A percentile compares a stretch with the other conserved stretches of the same genome.
Conservation (phyloP, 139 green algal species). For the Coelastrella sp. region DNA sequence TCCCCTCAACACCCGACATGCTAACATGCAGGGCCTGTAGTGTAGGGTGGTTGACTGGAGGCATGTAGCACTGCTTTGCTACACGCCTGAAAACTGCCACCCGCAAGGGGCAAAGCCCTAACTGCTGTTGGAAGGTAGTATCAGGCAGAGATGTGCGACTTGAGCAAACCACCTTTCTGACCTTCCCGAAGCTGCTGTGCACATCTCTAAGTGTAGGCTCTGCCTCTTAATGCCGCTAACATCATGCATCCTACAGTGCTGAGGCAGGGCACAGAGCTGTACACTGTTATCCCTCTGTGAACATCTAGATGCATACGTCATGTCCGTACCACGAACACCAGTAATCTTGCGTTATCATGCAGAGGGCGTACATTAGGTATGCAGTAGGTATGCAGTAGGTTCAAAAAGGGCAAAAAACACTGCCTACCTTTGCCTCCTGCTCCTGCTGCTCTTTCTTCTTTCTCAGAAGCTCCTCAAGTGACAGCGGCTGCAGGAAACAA, state of each 20-base stretch:
- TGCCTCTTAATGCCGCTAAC: too few species aligned
- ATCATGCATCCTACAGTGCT: too few species aligned
- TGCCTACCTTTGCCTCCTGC: conserved; percentile 79
- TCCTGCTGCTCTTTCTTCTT: conserved; percentile 85
- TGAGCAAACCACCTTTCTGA: conserved; percentile 44
- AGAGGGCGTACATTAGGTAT: too few species aligned
- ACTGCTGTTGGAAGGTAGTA: conserved; percentile 66
- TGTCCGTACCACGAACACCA: too few species aligned
- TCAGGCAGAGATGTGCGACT: conserved; percentile 48
- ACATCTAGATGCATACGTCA: too few species aligned
- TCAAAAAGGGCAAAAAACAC: background rate
- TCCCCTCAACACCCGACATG: too few species aligned
- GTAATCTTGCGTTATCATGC: too few species aligned
- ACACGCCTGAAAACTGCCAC: conserved; percentile 52
- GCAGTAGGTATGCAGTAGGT: too few species aligned
- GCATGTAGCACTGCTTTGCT: background rate
- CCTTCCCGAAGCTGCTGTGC: conserved; percentile 2
- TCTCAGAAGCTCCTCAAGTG: conserved; percentile 91
- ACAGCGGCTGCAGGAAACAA: conserved; percentile 81
- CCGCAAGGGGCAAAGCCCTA: too few species aligned
- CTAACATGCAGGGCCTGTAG: background rate
- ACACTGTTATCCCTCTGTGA: too few species aligned
- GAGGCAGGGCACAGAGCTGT: too few species aligned
- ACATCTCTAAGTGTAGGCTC: too few species aligned
- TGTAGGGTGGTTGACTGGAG: conserved; percentile 36